Conservation (phyloP, 371 early-diverging fungal species). For the Aphelidium insulamus region DNA sequence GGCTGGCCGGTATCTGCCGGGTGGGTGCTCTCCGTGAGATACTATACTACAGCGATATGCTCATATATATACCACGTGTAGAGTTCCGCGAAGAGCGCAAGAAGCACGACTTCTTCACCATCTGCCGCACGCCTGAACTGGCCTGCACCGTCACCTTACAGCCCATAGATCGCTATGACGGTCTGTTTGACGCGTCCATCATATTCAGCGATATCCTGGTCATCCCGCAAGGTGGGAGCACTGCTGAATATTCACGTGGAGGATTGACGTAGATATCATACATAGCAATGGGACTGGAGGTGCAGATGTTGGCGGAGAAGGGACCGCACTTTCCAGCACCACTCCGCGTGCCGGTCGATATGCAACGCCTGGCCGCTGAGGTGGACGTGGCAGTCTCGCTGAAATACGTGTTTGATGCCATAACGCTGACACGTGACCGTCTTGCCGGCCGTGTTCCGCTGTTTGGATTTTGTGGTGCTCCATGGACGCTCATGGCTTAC, state of each 20-base stretch:
- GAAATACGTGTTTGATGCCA: conserved; percentile 82
- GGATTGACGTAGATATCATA: no score
- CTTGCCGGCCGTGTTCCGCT: conserved; percentile 75
- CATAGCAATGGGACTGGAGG: conserved; percentile 85
- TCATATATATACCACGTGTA: conserved; percentile 6
- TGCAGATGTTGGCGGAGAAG: conserved; percentile 74
- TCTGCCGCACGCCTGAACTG: conserved; percentile 77
- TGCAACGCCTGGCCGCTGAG: conserved; percentile 27
- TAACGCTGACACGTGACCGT: conserved; percentile 67
- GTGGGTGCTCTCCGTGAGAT: conserved; percentile 14
- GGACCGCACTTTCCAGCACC: conserved; percentile 85
- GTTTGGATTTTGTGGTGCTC: conserved; percentile 88
- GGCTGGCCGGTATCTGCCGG: conserved; percentile 92
- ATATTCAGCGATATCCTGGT: conserved; percentile 95
- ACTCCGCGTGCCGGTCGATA: conserved; percentile 41
- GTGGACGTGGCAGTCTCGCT: conserved; percentile 52
- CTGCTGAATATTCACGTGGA: no score
- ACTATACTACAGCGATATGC: neutral
- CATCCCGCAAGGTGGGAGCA: conserved; percentile 84
- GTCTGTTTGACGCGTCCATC: conserved; percentile 82
- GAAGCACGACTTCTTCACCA: conserved; percentile 74
- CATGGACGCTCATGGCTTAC: conserved; percentile 84
- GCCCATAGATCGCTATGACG: conserved; percentile 78
- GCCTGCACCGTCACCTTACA: conserved; percentile 89
- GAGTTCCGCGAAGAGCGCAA: conserved; percentile 72